These are phyloP conservation scores for Neocallimastix lanati DNA, from an alignment of 192 early-diverging fungal genomes.

Conservation along the genomic window DNA sequence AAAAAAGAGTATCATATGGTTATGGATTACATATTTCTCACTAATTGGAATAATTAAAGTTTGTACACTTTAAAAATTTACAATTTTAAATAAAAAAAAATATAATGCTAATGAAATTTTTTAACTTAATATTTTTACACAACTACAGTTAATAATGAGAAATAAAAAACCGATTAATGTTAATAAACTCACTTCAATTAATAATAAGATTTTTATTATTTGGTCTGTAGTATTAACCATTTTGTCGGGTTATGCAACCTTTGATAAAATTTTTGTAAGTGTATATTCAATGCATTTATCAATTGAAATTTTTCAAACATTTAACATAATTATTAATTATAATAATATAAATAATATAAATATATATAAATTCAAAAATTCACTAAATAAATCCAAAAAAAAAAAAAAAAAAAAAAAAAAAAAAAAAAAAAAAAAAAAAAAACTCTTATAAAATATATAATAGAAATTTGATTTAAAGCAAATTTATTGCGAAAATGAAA, in stretches of 20 bases:
- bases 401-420: no score
- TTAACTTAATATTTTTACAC: not conserved
- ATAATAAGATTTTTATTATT: not conserved
- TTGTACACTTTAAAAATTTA: not conserved
- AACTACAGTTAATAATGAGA: not conserved
- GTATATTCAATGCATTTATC: no score
- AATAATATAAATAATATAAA: not conserved
- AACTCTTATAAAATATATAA: no score
- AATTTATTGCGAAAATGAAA: not conserved
- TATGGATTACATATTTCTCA: not conserved
- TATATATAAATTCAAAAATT: not conserved
- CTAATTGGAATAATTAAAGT: not conserved
- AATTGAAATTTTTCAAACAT: no score
- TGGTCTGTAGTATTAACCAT: not conserved
- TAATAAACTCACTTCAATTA: not conserved
- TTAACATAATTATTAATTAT: no score
- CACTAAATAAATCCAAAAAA: no score
- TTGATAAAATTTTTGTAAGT: not conserved
- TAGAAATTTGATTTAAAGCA: not conserved
- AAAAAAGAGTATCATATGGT: not conserved
- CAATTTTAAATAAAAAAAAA: no score
- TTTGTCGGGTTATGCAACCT: not conserved
- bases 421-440: no score
- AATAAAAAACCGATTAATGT: not conserved
- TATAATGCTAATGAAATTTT: no score